phyloP scores from a whole-genome alignment of 768 basidiomycete genomes.

The Stropharia rugosoannulata region DNA sequence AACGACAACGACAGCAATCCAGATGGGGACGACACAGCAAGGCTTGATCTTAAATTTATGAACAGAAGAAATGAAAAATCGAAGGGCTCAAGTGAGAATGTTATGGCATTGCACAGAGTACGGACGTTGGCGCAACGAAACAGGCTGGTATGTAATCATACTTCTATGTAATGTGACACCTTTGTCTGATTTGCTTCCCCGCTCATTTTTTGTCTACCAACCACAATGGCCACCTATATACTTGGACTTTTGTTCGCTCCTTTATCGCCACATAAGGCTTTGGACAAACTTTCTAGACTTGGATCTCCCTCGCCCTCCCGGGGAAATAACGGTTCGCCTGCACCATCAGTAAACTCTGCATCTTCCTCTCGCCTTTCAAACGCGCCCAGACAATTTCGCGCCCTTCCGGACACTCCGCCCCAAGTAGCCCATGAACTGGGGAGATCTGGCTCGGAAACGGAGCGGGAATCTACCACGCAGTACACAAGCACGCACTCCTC shows the following conservation, averaged over 20 bases:
- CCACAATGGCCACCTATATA: conserved; percentile 23
- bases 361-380: conserved; percentile 30
- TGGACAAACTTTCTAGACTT: conserved; percentile 66
- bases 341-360: conserved; percentile 37
- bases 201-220: conserved; percentile 18
- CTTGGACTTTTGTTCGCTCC: conserved; percentile 29
- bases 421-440: conserved; percentile 30
- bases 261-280: conserved; percentile 41
- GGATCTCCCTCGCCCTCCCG: conserved; percentile 54
- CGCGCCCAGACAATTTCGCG: conserved; percentile 29
- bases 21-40: conserved; percentile 66
- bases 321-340: conserved; percentile 28
- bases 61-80: conserved; percentile 25
- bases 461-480: conserved; percentile 56
- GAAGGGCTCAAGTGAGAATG: conserved; percentile 48
- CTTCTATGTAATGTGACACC: conserved; percentile 12
- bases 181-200: conserved; percentile 9
- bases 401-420: conserved; percentile 17
- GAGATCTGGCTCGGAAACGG: conserved; percentile 80
- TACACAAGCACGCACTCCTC: conserved; percentile 26
- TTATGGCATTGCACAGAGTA: conserved; percentile 62
- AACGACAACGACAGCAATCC: conserved; percentile 45
- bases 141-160: conserved; percentile 55
- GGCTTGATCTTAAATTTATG: conserved; percentile 32
- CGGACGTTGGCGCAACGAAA: conserved; percentile 72